Conservation (phyloP, 768 basidiomycete species). For the Dentipellis sp. region DNA sequence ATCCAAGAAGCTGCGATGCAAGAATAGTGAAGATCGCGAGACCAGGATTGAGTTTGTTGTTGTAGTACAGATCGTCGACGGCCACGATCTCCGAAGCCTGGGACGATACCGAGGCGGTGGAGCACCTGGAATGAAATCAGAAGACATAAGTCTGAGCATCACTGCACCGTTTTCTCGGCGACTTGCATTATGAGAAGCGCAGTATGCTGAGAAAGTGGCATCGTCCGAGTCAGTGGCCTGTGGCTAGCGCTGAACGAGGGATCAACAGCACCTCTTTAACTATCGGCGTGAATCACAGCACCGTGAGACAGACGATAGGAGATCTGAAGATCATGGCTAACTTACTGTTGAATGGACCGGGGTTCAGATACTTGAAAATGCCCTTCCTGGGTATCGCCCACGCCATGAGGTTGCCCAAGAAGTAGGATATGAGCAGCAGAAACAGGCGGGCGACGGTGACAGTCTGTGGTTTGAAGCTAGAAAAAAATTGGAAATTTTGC, state of each 20-base stretch:
- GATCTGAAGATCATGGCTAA: constrained; percentile 5
- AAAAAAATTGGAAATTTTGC: constrained; percentile 1
- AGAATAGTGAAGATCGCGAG: constrained; percentile 35
- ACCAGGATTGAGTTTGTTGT: constrained; percentile 31
- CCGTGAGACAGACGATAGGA: background rate
- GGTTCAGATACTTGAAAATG: constrained; percentile 25
- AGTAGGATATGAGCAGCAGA: constrained; percentile 42
- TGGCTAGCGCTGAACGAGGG: background rate
- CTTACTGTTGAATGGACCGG: constrained; percentile 29
- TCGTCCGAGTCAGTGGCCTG: too few species aligned
- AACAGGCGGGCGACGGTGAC: constrained; percentile 40
- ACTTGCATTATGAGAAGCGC: constrained; percentile 19
- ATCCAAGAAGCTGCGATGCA: constrained; percentile 31
- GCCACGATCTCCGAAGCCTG: constrained; percentile 26
- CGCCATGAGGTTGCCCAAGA: constrained; percentile 37
- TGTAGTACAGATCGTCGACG: constrained; percentile 23
- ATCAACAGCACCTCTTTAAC: constrained; percentile 20
- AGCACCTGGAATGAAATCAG: constrained; percentile 9
- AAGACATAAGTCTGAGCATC: too few species aligned
- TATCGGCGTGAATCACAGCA: background rate
- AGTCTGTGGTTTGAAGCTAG: constrained; percentile 37
- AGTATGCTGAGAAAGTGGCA: constrained; percentile 3
- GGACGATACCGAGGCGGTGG: constrained; percentile 23
- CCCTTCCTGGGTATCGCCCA: constrained; percentile 21
- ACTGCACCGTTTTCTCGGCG: too few species aligned